Base-by-base conservation (phyloP, 495 filamentous ascomycete species). In the Antarctomyces pellizariae region DNA sequence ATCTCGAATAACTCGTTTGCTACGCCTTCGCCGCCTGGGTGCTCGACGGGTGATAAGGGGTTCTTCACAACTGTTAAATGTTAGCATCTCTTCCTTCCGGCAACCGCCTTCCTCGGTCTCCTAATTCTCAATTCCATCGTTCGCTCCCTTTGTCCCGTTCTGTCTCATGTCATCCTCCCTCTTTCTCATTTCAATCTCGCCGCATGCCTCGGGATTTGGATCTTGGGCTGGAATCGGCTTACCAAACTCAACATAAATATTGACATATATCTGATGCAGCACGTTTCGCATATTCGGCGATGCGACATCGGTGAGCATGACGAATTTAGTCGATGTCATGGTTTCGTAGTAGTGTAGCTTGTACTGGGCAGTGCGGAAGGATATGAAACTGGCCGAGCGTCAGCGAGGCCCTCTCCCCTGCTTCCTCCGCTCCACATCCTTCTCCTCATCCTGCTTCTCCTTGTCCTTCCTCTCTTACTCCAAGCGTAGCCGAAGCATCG, bases 271-370 rank as follows among this genome's bases (percentile, higher is more conserved):
- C 60, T 97, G 86, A 47, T 97, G 80, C 43, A 97, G 58, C 5
- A 83, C 83, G 33, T 82, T 73, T 17, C 80, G 71, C 62, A 95
- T 78, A 49, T 77, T 91, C 32, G 72, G 70, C 32, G 74, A 76
- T 46, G 73, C 76, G 22, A 72, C 68, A 51, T 95, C 86, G 19
- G 84, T 95, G 37, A 95, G 54, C 76, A 97, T 80, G 38, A 95
- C 82, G 35, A 95, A 84, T 42, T 91, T 90, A 43, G 86, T 69
- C 43, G 72, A 84, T 28, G 80, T 91, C 0, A 79, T 77, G 8
- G 86, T 93, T 58, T 97, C 86, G 61, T 92, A 95, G 56, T 90
- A 97, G 56, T 97, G 86, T 29, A 95, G 67, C 53, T 93, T 92
- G 55, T 97, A 97, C 46, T 91, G 77, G 37, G 62, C 72, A 28